Evolutionary conservation across 2,329 filamentous ascomycete genomes (phyloP).

Genomic region (Remersonia thermophila): DNA sequence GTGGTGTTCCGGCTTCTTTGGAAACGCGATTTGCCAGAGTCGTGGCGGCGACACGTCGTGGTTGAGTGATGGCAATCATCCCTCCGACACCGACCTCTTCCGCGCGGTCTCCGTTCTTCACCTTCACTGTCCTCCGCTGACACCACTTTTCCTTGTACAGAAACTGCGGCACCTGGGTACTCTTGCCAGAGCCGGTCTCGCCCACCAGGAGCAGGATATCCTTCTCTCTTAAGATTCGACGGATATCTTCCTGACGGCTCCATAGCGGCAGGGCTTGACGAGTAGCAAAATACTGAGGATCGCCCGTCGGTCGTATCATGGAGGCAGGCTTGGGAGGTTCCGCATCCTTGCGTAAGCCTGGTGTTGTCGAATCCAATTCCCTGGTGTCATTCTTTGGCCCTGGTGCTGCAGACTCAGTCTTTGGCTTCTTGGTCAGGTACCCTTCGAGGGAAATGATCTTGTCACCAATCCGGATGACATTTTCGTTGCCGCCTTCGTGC

Average conservation of each 20-base stretch:
- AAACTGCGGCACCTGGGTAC: conserved; percentile 91
- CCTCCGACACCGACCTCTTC: conserved; percentile 51
- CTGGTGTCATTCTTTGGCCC: conserved; percentile 1
- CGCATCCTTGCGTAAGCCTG: neutral
- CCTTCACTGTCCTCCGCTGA: conserved; percentile 40
- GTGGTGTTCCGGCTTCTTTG: conserved; percentile 52
- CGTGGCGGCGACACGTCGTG: conserved; percentile 83
- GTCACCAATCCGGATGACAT: conserved; percentile 34
- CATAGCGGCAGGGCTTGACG: conserved; percentile 72
- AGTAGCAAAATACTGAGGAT: conserved; percentile 27
- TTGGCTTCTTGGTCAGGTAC: conserved; percentile 30
- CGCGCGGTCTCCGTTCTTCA: conserved; percentile 24
- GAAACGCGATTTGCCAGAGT: conserved; percentile 81
- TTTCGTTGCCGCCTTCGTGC: conserved; percentile 30
- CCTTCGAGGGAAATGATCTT: conserved; percentile 38
- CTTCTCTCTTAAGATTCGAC: conserved; percentile 46
- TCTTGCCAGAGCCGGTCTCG: conserved; percentile 94
- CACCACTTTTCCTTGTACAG: conserved; percentile 73
- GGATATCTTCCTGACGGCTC: conserved; percentile 58
- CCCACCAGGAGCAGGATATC: conserved; percentile 77
- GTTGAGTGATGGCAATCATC: conserved; percentile 87
- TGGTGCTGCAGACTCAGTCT: conserved; percentile 3
- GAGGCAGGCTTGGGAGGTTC: neutral
- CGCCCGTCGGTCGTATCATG: conserved; percentile 10
- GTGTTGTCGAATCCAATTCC: too few species aligned